Conservation (phyloP, 805 yeast genomes). For the Phaffomyces thermotolerans region DNA sequence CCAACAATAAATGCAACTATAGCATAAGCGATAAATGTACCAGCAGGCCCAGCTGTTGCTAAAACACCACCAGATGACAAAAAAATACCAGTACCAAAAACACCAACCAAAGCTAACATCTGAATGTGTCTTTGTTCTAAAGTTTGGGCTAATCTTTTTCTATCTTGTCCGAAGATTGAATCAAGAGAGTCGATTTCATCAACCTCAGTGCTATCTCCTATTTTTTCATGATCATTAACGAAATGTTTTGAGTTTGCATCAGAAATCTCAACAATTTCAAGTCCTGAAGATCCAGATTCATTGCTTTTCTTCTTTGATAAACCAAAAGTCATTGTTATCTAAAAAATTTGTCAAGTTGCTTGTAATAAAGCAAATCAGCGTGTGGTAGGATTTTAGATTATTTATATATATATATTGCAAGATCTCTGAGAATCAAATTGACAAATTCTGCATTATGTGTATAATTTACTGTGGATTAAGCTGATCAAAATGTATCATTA, state of each 20-base stretch:
- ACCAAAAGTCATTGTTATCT: background rate
- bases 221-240: background rate
- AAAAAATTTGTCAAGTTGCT: too few relatives aligned
- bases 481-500: too few relatives aligned
- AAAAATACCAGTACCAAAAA: constrained; percentile 38
- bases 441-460: too few relatives aligned
- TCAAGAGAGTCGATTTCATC: background rate
- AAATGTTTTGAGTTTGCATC: background rate
- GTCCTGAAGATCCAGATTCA: background rate
- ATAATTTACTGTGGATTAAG: too few relatives aligned
- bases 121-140: constrained; percentile 31
- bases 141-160: constrained; percentile 8
- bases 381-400: too few relatives aligned
- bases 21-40: constrained; percentile 27
- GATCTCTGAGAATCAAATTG: too few relatives aligned
- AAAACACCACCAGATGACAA: constrained; percentile 32
- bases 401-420: too few relatives aligned
- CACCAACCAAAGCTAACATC: constrained; percentile 42
- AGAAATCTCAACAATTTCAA: constrained; percentile 1
- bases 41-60: constrained; percentile 28
- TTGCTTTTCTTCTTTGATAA: background rate
- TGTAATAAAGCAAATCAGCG: too few relatives aligned
- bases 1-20: constrained; percentile 31
- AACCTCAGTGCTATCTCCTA: background rate
- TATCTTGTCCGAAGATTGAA: constrained; percentile 10